These are phyloP conservation scores for Lantana camara DNA, from an alignment of 257 asterid genomes.

Conservation along the genomic window DNA sequence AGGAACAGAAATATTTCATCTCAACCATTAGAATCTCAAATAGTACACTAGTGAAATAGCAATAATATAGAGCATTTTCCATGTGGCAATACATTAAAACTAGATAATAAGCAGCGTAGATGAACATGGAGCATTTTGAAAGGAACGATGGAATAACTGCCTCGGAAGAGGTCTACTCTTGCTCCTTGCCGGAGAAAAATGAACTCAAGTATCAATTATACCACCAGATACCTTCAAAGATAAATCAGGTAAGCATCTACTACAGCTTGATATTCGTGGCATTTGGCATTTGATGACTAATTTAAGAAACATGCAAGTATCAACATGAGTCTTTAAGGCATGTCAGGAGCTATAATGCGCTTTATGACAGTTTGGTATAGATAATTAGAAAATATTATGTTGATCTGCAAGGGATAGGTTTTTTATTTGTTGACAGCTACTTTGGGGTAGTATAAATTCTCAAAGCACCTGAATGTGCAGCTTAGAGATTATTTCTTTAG, in stretches of 20 bases:
- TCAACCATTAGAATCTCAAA: neutral
- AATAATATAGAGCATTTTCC: neutral
- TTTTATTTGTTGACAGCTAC: conserved; percentile 2
- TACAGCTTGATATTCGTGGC: neutral
- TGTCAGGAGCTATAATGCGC: conserved; percentile 1
- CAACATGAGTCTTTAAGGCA: neutral
- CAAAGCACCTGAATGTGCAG: conserved; percentile 1
- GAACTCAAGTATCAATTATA: conserved; percentile 1
- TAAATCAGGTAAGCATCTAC: conserved; percentile 6
- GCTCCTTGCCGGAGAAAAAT: neutral
- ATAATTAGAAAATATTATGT: too few relatives aligned
- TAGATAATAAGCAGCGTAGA: neutral
- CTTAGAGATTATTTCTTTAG: neutral
- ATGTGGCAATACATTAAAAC: neutral
- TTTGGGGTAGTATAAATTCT: conserved; percentile 9
- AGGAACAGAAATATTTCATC: conserved; percentile 9
- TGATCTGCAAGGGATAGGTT: neutral
- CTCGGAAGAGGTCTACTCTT: too few relatives aligned
- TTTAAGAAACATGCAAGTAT: neutral
- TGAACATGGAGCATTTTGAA: neutral
- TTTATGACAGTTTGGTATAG: too few relatives aligned
- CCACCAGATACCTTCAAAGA: neutral
- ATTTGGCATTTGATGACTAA: neutral
- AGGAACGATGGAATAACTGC: neutral
- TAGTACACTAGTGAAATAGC: neutral